Conservation (phyloP, 2,329 filamentous ascomycete species). For the Niveomyces coronatus region DNA sequence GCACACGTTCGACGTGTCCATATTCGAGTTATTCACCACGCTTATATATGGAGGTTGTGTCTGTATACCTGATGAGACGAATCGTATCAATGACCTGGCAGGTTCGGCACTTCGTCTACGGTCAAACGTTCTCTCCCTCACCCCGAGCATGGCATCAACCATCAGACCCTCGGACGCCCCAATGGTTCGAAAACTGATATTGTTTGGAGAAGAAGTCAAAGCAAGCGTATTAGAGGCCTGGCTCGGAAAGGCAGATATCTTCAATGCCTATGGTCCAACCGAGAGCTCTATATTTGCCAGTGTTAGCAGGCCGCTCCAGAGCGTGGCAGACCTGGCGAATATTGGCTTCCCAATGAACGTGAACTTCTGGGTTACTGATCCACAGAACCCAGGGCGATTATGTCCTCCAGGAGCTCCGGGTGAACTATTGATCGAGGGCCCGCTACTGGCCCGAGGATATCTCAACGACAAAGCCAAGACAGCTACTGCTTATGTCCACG, state of each 20-base stretch:
- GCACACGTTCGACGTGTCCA: conserved; percentile 13
- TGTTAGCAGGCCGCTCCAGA: neutral
- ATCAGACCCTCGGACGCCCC: conserved; percentile 6
- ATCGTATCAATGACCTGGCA: conserved; percentile 12
- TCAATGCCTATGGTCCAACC: conserved; percentile 32
- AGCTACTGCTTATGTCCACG: conserved; percentile 22
- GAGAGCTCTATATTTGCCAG: conserved; percentile 23
- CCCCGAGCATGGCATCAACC: conserved; percentile 10
- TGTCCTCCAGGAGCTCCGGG: conserved; percentile 17
- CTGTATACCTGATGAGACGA: conserved; percentile 13
- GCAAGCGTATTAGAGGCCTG: conserved; percentile 15
- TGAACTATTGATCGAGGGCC: conserved; percentile 28
- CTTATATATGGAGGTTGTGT: conserved; percentile 11
- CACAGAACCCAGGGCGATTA: conserved; percentile 12
- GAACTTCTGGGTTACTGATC: conserved; percentile 14
- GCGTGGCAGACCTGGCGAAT: neutral
- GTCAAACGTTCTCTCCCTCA: conserved; percentile 10
- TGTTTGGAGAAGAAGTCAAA: conserved; percentile 21
- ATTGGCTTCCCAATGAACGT: conserved; percentile 8
- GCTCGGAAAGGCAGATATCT: conserved; percentile 19
- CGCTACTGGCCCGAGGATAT: conserved; percentile 38
- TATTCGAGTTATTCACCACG: conserved; percentile 10
- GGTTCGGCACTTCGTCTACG: neutral
- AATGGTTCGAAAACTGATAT: conserved; percentile 11
- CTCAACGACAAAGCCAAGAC: conserved; percentile 25